Evolutionary conservation across 768 basidiomycete species (phyloP), one percentile per base, ranked within the genome.

Genomic region (Lactarius pseudohatsudake): DNA sequence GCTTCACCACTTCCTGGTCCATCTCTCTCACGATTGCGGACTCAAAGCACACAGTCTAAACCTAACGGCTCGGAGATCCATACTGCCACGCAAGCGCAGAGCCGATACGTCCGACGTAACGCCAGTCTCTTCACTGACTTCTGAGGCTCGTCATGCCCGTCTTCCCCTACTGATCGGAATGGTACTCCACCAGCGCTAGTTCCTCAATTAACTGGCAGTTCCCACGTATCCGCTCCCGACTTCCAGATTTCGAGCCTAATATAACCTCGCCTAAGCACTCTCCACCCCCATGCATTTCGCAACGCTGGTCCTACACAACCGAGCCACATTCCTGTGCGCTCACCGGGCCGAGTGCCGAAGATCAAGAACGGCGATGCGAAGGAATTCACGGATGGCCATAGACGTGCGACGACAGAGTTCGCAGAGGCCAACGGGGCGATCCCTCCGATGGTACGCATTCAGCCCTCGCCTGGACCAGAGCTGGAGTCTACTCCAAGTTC

Each of bases 281-380:
- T 32, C 22, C 66, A 20, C 40, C 67, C 66, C 67, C 64, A 74
- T 56, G 70, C 60, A 61, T 26, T 72, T 64, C 71, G 73, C 30
- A 56, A 66, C 30, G 73, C 77, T 6, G 73, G 72, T 22, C 59
- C 68, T 18, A 61, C 65, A 57, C 61, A 64, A n/a, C 67, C 75
- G 9, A 84, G 82, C 61, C 76, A 79, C 36, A 83, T 85, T 61
- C 83, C 84, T 16, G 76, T 82, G 5, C 76, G 77, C 30, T 77
- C 82, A 20, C 76, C 79, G n/a, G 70, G 74, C 59, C 81, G 80
- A 70, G 68, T 63, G 6, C 72, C 66, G 57, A 72, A 59, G 66
- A 70, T 68, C 36, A 59, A 28, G 28, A 28, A 28, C 18, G 64
- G 60, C 5, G 63, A 61, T 68, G 18, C 65, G 71, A 64, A 67